Base-by-base conservation (phyloP, 192 early-diverging fungal species). In the Fimicolochytrium jonesii region DNA sequence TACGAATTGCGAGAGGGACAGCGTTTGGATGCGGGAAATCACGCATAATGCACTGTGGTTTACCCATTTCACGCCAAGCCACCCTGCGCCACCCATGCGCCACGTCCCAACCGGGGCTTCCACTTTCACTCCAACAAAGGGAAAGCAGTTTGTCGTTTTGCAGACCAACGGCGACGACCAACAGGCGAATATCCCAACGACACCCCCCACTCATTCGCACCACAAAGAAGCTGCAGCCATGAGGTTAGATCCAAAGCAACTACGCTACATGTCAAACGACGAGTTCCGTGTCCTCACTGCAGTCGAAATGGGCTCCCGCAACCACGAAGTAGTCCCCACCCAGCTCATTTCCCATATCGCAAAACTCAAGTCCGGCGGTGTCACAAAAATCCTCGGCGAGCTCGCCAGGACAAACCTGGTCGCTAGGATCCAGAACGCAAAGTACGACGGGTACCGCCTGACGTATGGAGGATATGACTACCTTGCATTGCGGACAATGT, bases 381-480 rank as follows among this genome's bases (percentile, higher is more conserved):
- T 83, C 54, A 85, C 90, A 64, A 92, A 90, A 74, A 79, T 87
- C 62, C 78, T 99, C 49, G 78, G 84, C 53, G 90, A 93, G 56
- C 77, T 99, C 20, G 88, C 92, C 20, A 92, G 90, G 68, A 87
- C 87, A 52, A 96, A 93, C 71, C 80, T 99, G 50, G 86, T 99
- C 61, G 83, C 91, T 30, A 80, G 86, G 56, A 92, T 88, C 4
- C 84, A 92, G 61, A 88, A 91, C 69, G 78, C 83, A 56, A 86
- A 83, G 68, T 94, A 99, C 74, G 89, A 92, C 31, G 97, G 97
- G 25, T 99, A 97, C 75, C 81, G 93, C 44, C 79, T 99, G 55
- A 94, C 96, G 26, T 99, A 99, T 68, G 92, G 94, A 48, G 97
- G 97, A n/a, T 99, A 95, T 79, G 97, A 99, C 72, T 97, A 97